These are phyloP conservation scores for Cyanidium caldarium DNA, from an alignment of 23 red algal genomes.

Conservation along the genomic window DNA sequence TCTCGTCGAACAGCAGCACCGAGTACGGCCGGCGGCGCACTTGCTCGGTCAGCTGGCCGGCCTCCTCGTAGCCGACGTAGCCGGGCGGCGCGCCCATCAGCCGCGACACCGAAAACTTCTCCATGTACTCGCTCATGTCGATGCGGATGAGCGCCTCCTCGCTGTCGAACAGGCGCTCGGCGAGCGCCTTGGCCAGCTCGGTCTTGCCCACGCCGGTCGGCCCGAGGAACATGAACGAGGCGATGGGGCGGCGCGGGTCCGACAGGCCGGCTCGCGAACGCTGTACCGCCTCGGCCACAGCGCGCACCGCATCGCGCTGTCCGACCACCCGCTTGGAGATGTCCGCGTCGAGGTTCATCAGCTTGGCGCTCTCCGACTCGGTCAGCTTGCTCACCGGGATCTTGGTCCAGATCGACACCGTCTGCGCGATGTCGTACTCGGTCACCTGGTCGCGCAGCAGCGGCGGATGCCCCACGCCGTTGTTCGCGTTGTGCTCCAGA, in stretches of 20 bases:
- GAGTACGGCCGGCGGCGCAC: conserved; percentile 90
- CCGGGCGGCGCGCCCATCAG: conserved; percentile 94
- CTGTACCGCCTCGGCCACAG: conserved; percentile 92
- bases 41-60: conserved; percentile 85
- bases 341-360: conserved; percentile 47
- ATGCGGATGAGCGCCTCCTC: conserved; percentile 78
- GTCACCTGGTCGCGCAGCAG: conserved; percentile 83
- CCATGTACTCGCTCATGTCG: conserved; percentile 96
- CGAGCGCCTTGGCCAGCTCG: conserved; percentile 86
- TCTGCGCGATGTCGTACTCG: conserved; percentile 90
- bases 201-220: conserved; percentile 96
- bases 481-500: conserved; percentile 12
- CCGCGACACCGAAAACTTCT: conserved; percentile 69
- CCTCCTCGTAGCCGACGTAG: conserved; percentile 95
- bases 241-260: conserved; percentile 76
- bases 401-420: conserved; percentile 82
- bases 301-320: conserved; percentile 64
- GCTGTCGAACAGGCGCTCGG: conserved; percentile 76
- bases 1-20: conserved; percentile 94
- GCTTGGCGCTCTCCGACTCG: conserved; percentile 64
- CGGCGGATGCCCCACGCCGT: background rate
- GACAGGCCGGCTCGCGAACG: conserved; percentile 81
- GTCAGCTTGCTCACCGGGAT: conserved; percentile 88
- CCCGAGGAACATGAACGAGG: conserved; percentile 70
- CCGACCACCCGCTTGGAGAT: conserved; percentile 78